Conservation (phyloP, 345 rosid genomes). For the Eucalyptus pauciflora region DNA sequence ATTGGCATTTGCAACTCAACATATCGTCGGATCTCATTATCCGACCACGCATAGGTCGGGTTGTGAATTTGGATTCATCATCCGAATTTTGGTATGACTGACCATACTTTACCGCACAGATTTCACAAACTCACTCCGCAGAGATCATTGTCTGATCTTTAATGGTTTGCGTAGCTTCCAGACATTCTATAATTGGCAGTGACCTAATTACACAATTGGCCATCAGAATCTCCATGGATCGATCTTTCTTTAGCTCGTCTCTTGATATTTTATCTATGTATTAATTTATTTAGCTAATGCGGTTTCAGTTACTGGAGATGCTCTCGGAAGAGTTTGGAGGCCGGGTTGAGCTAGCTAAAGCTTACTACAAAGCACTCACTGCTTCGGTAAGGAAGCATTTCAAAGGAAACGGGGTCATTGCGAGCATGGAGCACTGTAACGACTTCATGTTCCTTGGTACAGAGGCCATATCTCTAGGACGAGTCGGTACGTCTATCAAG, state of each 20-base stretch:
- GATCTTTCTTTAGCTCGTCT: neutral
- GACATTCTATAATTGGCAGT: neutral
- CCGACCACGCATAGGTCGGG: neutral
- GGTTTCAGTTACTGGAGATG: conserved; percentile 67
- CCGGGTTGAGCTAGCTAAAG: conserved; percentile 77
- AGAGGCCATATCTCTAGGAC: conserved; percentile 81
- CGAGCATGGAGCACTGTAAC: conserved; percentile 97
- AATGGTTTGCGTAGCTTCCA: neutral
- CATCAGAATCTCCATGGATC: neutral
- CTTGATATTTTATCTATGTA: neutral
- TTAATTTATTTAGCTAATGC: no score
- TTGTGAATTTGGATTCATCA: neutral
- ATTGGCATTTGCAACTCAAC: neutral
- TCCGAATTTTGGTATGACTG: neutral
- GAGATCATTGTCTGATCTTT: neutral
- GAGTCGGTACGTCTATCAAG: conserved; percentile 52
- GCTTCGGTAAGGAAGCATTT: conserved; percentile 74
- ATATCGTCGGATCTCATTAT: neutral
- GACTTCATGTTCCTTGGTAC: conserved; percentile 98
- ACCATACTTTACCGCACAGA: neutral
- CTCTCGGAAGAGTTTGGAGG: conserved; percentile 78
- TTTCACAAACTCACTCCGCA: neutral
- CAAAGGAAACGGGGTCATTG: conserved; percentile 88
- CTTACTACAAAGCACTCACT: conserved; percentile 66
- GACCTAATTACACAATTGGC: neutral